These are phyloP conservation scores for Calonectria pseudoreteaudii DNA, from an alignment of 2,329 filamentous ascomycete genomes.

Conservation along the genomic window DNA sequence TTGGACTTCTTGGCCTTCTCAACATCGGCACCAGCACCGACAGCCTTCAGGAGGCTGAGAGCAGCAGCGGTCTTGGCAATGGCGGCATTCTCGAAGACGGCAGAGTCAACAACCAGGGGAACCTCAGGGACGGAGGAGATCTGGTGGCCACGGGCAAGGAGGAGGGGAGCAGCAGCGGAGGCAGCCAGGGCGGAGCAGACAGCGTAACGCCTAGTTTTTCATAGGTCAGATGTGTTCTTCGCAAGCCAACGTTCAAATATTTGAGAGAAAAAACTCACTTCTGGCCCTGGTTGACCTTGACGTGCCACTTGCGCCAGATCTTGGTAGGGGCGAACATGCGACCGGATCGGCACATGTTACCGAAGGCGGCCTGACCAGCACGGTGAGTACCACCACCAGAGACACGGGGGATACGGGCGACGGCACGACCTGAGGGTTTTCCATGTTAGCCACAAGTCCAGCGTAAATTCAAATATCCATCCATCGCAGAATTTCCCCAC, in stretches of 20 bases:
- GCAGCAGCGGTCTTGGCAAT: constrained; percentile 91
- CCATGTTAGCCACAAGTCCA: constrained; percentile 38
- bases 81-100: constrained; percentile 82
- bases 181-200: constrained; percentile 97
- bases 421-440: constrained; percentile 82
- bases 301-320: constrained; percentile 99
- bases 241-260: background rate
- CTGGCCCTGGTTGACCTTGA: constrained; percentile 99
- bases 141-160: constrained; percentile 97
- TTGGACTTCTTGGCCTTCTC: constrained; percentile 96
- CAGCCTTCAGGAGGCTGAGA: constrained; percentile 86
- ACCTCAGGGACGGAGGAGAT: constrained; percentile 94
- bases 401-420: constrained; percentile 99
- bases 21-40: constrained; percentile 90
- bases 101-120: constrained; percentile 94
- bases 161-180: constrained; percentile 92
- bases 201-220: constrained; percentile 83
- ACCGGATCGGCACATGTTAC: constrained; percentile 99
- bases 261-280: constrained; percentile 70
- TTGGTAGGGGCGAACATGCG: constrained; percentile 99
- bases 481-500: background rate
- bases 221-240: constrained; percentile 34
- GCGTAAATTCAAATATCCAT: background rate
- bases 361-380: constrained; percentile 99
- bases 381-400: constrained; percentile 99